Conservation (phyloP, 208 protist species). For the Strigomonas culicis region DNA sequence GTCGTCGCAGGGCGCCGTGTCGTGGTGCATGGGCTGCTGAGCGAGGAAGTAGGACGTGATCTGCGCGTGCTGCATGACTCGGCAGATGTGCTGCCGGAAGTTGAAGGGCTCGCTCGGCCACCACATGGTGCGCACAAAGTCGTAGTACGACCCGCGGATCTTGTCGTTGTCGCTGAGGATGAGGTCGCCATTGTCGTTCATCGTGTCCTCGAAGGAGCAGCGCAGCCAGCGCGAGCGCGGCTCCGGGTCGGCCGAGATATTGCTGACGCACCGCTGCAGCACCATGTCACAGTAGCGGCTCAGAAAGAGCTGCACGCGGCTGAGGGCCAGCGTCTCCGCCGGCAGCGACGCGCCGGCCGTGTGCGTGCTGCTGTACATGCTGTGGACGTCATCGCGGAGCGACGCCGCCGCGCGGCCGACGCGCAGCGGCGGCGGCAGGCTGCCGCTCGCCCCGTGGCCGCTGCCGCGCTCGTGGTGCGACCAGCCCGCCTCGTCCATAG, state of each 20-base stretch:
- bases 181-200: not conserved
- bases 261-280: conserved; percentile 28
- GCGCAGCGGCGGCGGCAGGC: not conserved
- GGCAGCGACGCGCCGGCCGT: not conserved
- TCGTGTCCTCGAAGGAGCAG: no score
- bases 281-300: conserved; percentile 30
- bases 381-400: not conserved
- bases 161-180: not conserved
- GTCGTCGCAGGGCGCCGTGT: conserved; percentile 16
- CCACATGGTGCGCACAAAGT: conserved; percentile 31
- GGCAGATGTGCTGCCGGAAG: conserved; percentile 22
- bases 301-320: conserved; percentile 35
- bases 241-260: not conserved
- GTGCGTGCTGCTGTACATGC: not conserved
- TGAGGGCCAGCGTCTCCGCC: conserved; percentile 12
- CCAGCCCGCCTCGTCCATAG: not conserved
- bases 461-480: not conserved
- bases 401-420: not conserved
- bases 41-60: conserved; percentile 14
- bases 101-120: conserved; percentile 42
- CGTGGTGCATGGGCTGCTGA: not conserved
- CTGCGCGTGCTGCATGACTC: conserved; percentile 43
- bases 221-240: no score
- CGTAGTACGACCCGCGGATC: not conserved
- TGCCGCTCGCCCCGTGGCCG: not conserved